These are phyloP conservation scores for Alternaria infectoria DNA, from an alignment of 2,329 filamentous ascomycete species.

Conservation along the genomic window DNA sequence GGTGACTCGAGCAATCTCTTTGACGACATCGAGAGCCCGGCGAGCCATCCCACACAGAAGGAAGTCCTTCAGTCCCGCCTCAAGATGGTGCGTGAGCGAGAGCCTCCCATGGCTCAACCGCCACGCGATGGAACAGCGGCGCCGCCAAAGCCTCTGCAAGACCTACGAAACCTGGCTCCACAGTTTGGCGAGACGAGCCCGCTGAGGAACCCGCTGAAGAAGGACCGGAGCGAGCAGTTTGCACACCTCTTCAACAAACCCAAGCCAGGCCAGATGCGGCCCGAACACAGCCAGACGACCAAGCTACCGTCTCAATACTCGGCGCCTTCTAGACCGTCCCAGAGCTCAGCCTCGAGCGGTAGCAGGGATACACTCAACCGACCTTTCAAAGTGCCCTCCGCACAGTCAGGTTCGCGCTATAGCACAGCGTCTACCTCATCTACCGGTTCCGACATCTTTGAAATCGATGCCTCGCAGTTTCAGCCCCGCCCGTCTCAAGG, in stretches of 20 bases:
- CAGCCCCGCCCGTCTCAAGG: slow-evolving; percentile 34
- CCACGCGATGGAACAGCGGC: slow-evolving; percentile 22
- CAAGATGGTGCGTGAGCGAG: slow-evolving; percentile 61
- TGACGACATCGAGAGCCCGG: slow-evolving; percentile 29
- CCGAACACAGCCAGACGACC: slow-evolving; percentile 57
- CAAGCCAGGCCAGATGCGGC: slow-evolving; percentile 55
- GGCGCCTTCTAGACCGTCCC: slow-evolving; percentile 7
- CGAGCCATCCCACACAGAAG: not conserved
- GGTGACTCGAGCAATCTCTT: slow-evolving; percentile 47
- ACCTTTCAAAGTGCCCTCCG: slow-evolving; percentile 22
- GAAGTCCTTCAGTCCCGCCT: slow-evolving; percentile 4
- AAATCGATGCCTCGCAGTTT: slow-evolving; percentile 45
- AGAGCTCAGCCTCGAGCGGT: not conserved
- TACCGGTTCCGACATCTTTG: slow-evolving; percentile 40
- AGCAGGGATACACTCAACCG: slow-evolving; percentile 11
- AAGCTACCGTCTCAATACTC: slow-evolving; percentile 31
- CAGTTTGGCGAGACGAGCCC: slow-evolving; percentile 67
- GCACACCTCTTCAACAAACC: slow-evolving; percentile 60
- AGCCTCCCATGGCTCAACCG: slow-evolving; percentile 50
- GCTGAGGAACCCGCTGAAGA: slow-evolving; percentile 57
- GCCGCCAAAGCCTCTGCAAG: slow-evolving; percentile 38
- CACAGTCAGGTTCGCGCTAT: slow-evolving; percentile 29
- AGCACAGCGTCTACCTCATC: slow-evolving; percentile 32
- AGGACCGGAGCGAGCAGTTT: slow-evolving; percentile 36
- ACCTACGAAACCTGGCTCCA: slow-evolving; percentile 35